phyloP scores from a whole-genome alignment of 2,329 filamentous ascomycete species.

The Cercospora sp. region DNA sequence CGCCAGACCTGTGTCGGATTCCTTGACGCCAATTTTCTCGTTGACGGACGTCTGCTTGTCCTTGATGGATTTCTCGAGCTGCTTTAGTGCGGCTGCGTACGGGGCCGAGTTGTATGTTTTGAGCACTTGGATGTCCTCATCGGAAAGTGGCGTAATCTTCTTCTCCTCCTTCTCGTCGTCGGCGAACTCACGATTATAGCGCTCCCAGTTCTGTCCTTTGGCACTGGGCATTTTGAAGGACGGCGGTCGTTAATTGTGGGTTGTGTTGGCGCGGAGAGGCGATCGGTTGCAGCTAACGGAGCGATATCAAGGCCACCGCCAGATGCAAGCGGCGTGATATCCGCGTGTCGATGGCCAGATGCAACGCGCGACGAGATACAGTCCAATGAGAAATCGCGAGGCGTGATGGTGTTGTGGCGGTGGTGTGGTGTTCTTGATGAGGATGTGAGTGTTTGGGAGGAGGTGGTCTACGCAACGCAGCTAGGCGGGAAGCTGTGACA shows the following conservation, averaged over 20 bases:
- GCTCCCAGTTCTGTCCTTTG: conserved; percentile 85
- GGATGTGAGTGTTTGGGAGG: neutral
- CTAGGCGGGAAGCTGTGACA: neutral
- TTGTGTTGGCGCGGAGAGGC: neutral
- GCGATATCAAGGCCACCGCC: neutral
- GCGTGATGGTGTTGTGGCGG: neutral
- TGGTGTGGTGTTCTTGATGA: neutral
- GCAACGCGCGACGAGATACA: neutral
- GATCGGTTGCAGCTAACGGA: neutral
- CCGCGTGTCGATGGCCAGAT: neutral
- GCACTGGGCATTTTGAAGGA: conserved; percentile 75
- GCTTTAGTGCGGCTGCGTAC: conserved; percentile 90
- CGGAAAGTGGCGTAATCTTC: conserved; percentile 96
- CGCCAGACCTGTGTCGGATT: conserved; percentile 97
- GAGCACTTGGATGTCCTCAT: conserved; percentile 99
- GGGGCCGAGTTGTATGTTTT: conserved; percentile 98
- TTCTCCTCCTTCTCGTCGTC: conserved; percentile 98
- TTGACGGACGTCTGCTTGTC: conserved; percentile 98
- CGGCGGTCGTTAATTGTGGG: neutral
- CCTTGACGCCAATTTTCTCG: conserved; percentile 89
- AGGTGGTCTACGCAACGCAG: neutral
- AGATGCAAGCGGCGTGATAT: neutral
- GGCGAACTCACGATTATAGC: conserved; percentile 95
- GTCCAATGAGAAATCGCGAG: neutral
- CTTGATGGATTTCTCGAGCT: conserved; percentile 98